Percentiles rank a stretch among this genome's conserved stretches.
phyloP scores from a whole-genome alignment of 495 filamentous ascomycete genomes.

The Penicillium subrubescens region DNA sequence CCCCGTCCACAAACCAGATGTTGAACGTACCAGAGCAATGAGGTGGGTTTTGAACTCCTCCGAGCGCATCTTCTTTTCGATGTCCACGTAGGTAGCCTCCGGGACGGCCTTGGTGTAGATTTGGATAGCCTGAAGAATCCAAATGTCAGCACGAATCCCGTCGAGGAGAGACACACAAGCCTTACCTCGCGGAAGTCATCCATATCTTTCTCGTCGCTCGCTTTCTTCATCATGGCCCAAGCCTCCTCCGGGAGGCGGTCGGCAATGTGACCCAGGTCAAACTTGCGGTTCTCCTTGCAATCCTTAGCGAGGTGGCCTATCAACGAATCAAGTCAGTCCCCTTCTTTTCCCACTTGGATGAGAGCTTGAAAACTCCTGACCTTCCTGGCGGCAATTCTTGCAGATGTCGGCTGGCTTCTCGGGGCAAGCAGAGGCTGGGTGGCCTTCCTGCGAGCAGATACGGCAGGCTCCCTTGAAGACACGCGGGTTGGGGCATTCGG shows the following conservation, averaged over 20 bases:
- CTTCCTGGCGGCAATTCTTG: constrained; percentile 74
- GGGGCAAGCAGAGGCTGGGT: constrained; percentile 72
- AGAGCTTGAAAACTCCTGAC: constrained; percentile 42
- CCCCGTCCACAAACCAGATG: neutral
- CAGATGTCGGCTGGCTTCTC: constrained; percentile 63
- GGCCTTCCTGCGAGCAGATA: constrained; percentile 71
- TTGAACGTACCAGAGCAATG: constrained; percentile 62
- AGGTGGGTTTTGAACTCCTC: constrained; percentile 66
- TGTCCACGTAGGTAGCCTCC: constrained; percentile 62
- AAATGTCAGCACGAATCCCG: constrained; percentile 20
- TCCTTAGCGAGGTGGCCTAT: constrained; percentile 65
- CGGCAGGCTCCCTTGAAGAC: constrained; percentile 74
- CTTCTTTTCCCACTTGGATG: constrained; percentile 5
- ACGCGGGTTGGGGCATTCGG: constrained; percentile 66
- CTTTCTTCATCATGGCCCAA: constrained; percentile 67
- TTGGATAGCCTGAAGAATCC: constrained; percentile 53
- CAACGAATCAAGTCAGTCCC: constrained; percentile 4
- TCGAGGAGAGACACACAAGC: neutral
- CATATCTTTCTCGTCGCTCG: constrained; percentile 65
- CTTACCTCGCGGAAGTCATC: constrained; percentile 71
- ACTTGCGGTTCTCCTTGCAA: constrained; percentile 70
- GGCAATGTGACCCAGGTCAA: constrained; percentile 62
- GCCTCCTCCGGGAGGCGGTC: constrained; percentile 65
- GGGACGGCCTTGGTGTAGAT: constrained; percentile 75
- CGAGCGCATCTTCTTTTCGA: constrained; percentile 73